Percentiles rank a stretch among this genome's conserved stretches.
Conservation (phyloP, 179 eudicot species). For the Amaranthus tricolor region DNA sequence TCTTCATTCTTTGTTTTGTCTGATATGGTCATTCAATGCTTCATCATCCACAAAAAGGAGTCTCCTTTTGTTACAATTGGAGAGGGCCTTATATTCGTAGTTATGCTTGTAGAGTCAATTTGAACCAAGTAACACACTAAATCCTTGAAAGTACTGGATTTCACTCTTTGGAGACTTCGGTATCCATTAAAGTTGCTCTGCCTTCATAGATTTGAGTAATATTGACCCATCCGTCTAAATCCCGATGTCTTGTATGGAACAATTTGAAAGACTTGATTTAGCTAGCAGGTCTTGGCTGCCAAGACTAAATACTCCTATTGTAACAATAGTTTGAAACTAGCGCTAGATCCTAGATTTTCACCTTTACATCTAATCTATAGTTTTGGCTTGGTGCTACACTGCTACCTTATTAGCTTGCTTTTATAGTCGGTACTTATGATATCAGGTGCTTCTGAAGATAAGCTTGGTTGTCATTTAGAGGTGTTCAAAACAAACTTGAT, state of each 20-base stretch:
- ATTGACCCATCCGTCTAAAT: too few species aligned
- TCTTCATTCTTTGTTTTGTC: neutral
- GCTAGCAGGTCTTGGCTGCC: too few species aligned
- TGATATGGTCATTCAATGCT: constrained; percentile 12
- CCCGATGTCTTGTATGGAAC: too few species aligned
- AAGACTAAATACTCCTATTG: too few species aligned
- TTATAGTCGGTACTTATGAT: neutral
- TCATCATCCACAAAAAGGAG: constrained; percentile 10
- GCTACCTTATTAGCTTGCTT: neutral
- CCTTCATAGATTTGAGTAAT: neutral
- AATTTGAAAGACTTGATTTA: too few species aligned
- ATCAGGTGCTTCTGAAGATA: neutral
- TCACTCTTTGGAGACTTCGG: constrained; percentile 4
- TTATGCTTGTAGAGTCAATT: constrained; percentile 6
- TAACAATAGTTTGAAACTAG: neutral
- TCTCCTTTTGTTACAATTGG: neutral
- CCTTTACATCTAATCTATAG: too few species aligned
- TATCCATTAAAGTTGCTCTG: neutral
- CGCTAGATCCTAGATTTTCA: neutral
- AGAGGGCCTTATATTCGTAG: neutral
- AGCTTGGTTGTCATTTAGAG: neutral
- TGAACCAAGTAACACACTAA: neutral
- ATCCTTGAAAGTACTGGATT: neutral
- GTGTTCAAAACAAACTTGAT: too few species aligned
- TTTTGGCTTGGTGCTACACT: neutral